Base-by-base conservation (phyloP, 805 yeast genomes). In the Yarrowia divulgata region DNA sequence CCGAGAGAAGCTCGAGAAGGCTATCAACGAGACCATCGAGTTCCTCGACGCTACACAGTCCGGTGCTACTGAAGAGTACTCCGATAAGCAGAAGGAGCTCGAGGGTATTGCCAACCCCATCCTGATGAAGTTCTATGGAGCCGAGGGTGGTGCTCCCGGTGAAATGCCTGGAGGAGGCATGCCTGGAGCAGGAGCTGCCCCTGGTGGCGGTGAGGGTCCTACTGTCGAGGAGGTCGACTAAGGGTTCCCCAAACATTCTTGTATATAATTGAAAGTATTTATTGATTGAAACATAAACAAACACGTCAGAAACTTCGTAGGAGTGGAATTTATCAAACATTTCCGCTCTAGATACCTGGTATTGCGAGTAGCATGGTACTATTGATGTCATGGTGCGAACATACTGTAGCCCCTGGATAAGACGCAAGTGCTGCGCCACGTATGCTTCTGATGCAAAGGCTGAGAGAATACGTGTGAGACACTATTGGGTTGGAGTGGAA, bases 11-110 rank as follows among this genome's bases (percentile, higher is more conserved):
- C 85, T 91, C 74, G 84, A 86, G 78, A 87, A 88, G 82, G 92
- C 95, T 73, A 89, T 91, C 78, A 91, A 90, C 73, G 95, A 90
- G 82, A 85, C 95, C 75, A 88, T 91, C 77, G 81, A 86, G 72
- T 93, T 83, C 82, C 50, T 46, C n/a, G 50, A 46, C 14, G 34
- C 34, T 14, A 46, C 50, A 1, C 50, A 46, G 50, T 46, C 50
- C 16, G 50, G 50, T 8, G 50, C 50, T 23, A 46, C 34, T 46
- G 50, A 46, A 14, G 50, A 46, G 50, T 46, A 46, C 50, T 46
- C 50, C 10, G 50, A 46, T 9, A 46, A 46, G 50, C 50, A 46
- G 34, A 46, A 46, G 50, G 50, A 46, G 35, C 50, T 46, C 12
- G 50, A 46, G 50, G 50, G 50, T 32, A 16, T 49, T 32, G 54